These are phyloP conservation scores for Ceratobasidium sp. DNA, from an alignment of 1,284 basidiomycete genomes.

Conservation along the genomic window DNA sequence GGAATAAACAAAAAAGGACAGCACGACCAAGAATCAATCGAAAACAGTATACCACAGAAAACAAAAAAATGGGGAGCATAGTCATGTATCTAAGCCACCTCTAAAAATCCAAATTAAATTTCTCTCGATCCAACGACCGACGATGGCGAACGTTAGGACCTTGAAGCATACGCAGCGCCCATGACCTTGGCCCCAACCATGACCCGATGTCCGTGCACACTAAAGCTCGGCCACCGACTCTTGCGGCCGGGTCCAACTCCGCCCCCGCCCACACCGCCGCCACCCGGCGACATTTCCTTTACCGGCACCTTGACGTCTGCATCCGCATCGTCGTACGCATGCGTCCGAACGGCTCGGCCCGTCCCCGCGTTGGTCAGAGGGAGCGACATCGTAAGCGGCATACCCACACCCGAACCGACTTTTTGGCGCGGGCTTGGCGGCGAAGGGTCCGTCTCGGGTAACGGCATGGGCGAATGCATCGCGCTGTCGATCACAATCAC, in stretches of 20 bases:
- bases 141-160: constrained; percentile 23
- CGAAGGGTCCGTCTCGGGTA: not conserved
- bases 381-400: constrained; percentile 31
- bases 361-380: not conserved
- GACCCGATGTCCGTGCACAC: constrained; percentile 34
- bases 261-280: not conserved
- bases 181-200: constrained; percentile 36
- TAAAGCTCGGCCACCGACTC: constrained; percentile 36
- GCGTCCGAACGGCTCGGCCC: not conserved
- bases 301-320: constrained; percentile 15
- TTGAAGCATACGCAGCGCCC: constrained; percentile 28
- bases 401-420: constrained; percentile 25
- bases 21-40: too few species aligned
- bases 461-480: constrained; percentile 1
- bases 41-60: too few species aligned
- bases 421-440: constrained; percentile 19
- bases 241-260: not conserved
- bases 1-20: too few species aligned
- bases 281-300: not conserved
- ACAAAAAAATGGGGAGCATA: too few species aligned
- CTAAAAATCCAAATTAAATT: too few species aligned
- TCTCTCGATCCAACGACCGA: too few species aligned
- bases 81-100: too few species aligned
- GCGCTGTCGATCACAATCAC: not conserved
- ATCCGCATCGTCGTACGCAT: constrained; percentile 19